phyloP scores from a whole-genome alignment of 345 rosid species.

The Boechera retrofracta region DNA sequence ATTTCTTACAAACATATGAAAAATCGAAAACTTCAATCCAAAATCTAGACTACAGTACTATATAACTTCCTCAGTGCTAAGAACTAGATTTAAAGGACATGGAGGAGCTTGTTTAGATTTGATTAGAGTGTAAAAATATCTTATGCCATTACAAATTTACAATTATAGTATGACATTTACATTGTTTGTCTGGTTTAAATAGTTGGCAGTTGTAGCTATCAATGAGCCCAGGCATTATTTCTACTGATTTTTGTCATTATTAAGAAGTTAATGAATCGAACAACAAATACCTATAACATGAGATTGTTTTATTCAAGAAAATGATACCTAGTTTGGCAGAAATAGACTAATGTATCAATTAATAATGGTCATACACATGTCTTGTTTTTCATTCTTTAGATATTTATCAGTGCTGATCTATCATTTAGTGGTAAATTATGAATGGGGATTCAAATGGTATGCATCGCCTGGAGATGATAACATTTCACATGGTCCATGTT shows the following conservation, averaged over 20 bases:
- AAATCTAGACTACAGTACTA: background rate
- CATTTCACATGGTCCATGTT: slow-evolving; percentile 35
- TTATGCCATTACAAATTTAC: background rate
- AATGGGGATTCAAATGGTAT: background rate
- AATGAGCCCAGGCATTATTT: background rate
- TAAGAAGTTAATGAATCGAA: slow-evolving; percentile 29
- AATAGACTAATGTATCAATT: slow-evolving; percentile 26
- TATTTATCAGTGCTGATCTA: background rate
- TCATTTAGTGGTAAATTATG: background rate
- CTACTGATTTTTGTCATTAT: slow-evolving; percentile 22
- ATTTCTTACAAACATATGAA: background rate
- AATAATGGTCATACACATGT: slow-evolving; percentile 27
- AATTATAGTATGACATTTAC: background rate
- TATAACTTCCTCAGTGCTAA: background rate
- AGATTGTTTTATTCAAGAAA: slow-evolving; percentile 29
- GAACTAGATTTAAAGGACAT: background rate
- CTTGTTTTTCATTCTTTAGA: slow-evolving; percentile 11
- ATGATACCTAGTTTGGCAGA: slow-evolving; percentile 37
- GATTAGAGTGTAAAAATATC: background rate
- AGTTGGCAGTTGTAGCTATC: slow-evolving; percentile 35
- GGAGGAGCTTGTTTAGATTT: background rate
- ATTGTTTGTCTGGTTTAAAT: slow-evolving; percentile 8
- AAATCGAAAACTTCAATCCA: background rate
- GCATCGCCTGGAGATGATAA: slow-evolving; percentile 15
- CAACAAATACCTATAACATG: slow-evolving; percentile 35